phyloP scores from a whole-genome alignment of 768 basidiomycete species.

The Pleurotus giganteus region DNA sequence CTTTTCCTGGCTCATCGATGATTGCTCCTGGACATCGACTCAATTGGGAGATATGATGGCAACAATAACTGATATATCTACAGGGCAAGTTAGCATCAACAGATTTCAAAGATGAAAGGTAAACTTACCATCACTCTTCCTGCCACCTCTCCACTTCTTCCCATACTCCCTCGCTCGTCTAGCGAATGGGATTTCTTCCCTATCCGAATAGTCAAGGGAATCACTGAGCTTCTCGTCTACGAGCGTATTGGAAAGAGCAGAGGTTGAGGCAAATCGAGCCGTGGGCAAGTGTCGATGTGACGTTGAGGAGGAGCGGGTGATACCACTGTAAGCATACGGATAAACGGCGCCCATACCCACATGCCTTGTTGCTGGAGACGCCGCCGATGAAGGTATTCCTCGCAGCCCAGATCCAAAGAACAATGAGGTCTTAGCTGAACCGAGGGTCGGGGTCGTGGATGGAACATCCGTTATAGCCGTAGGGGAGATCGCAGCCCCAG shows the following conservation, averaged over 20 bases:
- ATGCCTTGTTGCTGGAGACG: no score
- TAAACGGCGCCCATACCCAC: neutral
- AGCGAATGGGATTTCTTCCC: constrained; percentile 77
- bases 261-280: neutral
- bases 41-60: constrained; percentile 53
- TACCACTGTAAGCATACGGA: neutral
- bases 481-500: neutral
- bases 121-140: constrained; percentile 72
- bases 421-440: neutral
- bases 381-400: neutral
- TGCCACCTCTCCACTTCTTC: constrained; percentile 67
- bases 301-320: no score
- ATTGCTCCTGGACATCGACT: no score
- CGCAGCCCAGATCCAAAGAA: neutral
- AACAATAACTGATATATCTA: constrained; percentile 67
- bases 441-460: neutral
- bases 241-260: neutral
- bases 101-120: neutral
- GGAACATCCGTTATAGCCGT: neutral
- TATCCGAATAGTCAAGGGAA: constrained; percentile 13
- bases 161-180: constrained; percentile 76
- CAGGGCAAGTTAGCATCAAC: constrained; percentile 31
- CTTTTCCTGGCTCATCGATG: no score
- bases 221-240: neutral
- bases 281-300: neutral